Evolutionary conservation across 148 eudicot species (phyloP), one percentile per base, ranked within the genome.

Genomic region (Rhododendron vialii): DNA sequence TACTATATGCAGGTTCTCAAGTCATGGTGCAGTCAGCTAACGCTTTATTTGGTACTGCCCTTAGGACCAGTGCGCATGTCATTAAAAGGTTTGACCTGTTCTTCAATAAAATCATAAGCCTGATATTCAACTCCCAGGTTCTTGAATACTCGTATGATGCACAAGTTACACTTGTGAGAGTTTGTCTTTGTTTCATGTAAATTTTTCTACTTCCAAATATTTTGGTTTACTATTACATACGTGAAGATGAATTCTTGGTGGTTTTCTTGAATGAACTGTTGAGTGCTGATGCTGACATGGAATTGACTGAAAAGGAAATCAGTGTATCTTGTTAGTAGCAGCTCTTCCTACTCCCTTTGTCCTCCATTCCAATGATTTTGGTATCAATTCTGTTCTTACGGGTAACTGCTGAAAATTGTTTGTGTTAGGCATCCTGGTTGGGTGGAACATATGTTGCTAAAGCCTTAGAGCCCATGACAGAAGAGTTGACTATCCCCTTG

Each of bases 81-180:
- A 82, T 89, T 79, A 78, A 90, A 86, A 77, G 91, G 45, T 41
- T 6, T 41, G 45, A 41, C 7, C 45, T 41, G 8, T 41, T 41
- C 45, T 41, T 41, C 45, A 41, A 41, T 41, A 41, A 41, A 41
- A 7, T 41, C 8, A 41, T 41, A 41, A 41, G 45, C 45, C 86
- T 84, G 86, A 88, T 82, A 88, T 97, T 84, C 93, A 93, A 87
- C 93, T 97, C 78, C 88, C 95, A 88, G 99, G 99, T 95, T 91
- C 50, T 48, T 57, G 79, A 59, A 33, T 26, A 63, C 78, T 85
- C 35, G 69, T 87, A 30, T 57, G 38, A 78, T 67, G 69, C 69
- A 33, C 63, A 3, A 76, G 28, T 48, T 24, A 53, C 9, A 33
- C 84, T 67, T 7, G 59, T 63, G 38, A 69, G 35, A 51, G 86